phyloP scores from a whole-genome alignment of 179 eudicot species.

The Amaranthus tricolor region DNA sequence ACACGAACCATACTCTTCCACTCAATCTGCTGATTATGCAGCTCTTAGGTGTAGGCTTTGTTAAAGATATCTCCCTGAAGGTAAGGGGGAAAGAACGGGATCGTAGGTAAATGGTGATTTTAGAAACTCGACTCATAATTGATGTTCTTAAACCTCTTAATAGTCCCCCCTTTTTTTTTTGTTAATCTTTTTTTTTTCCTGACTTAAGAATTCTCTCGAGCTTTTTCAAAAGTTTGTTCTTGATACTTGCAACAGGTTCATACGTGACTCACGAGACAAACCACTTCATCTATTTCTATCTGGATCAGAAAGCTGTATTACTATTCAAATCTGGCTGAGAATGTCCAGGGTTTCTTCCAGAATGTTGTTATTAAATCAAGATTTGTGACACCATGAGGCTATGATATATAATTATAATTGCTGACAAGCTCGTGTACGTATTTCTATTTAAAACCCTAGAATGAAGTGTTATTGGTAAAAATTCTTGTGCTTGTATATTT shows the following conservation, averaged over 20 bases:
- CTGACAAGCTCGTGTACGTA: slow-evolving; percentile 22
- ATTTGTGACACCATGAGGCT: neutral
- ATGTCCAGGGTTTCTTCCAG: neutral
- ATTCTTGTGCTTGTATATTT: slow-evolving; percentile 24
- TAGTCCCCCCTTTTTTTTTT: neutral
- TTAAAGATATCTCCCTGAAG: neutral
- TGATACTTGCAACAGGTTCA: slow-evolving; percentile 53
- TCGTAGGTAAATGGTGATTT: neutral
- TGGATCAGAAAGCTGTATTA: slow-evolving; percentile 83
- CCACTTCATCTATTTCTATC: slow-evolving; percentile 91
- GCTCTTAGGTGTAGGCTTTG: too few relatives aligned
- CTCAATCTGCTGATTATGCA: too few relatives aligned
- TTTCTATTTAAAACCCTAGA: slow-evolving; percentile 18
- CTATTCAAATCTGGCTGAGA: slow-evolving; percentile 91
- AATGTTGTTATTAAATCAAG: slow-evolving; percentile 13
- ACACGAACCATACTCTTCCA: too few relatives aligned
- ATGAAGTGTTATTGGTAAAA: slow-evolving; percentile 18
- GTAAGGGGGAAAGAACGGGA: neutral
- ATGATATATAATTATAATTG: neutral
- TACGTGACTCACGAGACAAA: slow-evolving; percentile 96
- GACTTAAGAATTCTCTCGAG: neutral
- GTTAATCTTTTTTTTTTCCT: neutral
- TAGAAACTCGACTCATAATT: neutral
- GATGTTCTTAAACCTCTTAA: too few relatives aligned
- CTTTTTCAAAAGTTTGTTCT: neutral